Evolutionary conservation across 371 early-diverging fungal species (phyloP).

Genomic region (Mortierella sp.): DNA sequence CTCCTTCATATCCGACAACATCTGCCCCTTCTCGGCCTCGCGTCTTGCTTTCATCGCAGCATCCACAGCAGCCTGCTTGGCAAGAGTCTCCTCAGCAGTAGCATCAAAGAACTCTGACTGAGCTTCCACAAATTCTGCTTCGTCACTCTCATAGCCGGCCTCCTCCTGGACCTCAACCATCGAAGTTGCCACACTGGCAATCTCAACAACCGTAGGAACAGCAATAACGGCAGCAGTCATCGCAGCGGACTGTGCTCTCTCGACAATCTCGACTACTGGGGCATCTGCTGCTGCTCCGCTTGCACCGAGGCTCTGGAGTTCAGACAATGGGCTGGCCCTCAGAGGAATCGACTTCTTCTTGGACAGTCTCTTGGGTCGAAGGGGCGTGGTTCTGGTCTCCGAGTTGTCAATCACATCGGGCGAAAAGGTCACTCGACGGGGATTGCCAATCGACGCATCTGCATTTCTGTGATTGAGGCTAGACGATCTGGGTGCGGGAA

Average conservation of each 20-base stretch:
- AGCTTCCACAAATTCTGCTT: constrained; percentile 48
- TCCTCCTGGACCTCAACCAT: constrained; percentile 7
- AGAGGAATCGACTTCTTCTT: constrained; percentile 12
- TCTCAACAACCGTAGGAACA: neutral
- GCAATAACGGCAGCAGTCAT: neutral
- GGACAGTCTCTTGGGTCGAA: constrained; percentile 13
- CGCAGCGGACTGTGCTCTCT: neutral
- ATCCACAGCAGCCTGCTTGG: neutral
- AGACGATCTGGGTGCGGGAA: constrained; percentile 11
- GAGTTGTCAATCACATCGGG: constrained; percentile 48
- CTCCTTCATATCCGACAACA: constrained; percentile 24
- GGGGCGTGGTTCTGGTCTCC: constrained; percentile 25
- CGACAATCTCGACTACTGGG: neutral
- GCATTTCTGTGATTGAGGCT: constrained; percentile 18
- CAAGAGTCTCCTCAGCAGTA: neutral
- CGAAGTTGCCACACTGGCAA: neutral
- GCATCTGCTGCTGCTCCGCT: neutral
- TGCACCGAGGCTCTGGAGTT: neutral
- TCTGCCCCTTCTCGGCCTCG: neutral
- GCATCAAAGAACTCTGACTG: constrained; percentile 7
- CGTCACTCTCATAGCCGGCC: constrained; percentile 24
- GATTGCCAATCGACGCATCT: neutral
- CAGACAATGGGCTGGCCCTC: neutral
- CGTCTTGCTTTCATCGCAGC: neutral
- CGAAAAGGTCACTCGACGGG: constrained; percentile 42